Conservation (phyloP, 495 filamentous ascomycete genomes). For the Platismatia glauca region DNA sequence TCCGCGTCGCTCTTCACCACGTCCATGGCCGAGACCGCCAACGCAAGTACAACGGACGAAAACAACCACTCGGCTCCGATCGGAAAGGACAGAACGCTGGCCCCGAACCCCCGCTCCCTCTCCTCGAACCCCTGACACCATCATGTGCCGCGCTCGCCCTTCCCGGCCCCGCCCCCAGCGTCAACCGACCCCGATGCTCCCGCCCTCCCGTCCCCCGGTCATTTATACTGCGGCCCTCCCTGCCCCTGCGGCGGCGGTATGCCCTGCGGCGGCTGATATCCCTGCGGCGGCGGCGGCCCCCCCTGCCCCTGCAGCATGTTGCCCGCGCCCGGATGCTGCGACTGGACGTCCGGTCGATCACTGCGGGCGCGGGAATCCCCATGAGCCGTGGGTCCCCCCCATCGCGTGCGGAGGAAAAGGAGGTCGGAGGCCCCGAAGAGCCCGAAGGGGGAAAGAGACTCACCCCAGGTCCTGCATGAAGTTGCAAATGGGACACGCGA, state of each 20-base stretch:
- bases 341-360: conserved; percentile 26
- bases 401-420: too few species aligned
- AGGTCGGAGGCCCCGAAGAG: too few species aligned
- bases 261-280: conserved; percentile 15
- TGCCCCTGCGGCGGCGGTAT: conserved; percentile 13
- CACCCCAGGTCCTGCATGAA: conserved; percentile 46
- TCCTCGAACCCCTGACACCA: neutral
- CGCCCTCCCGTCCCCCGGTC: neutral
- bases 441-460: too few species aligned
- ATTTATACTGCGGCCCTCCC: conserved; percentile 18
- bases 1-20: neutral
- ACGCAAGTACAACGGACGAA: neutral
- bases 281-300: conserved; percentile 11
- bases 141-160: neutral
- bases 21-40: neutral
- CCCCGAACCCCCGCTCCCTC: neutral
- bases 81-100: neutral
- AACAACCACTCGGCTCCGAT: neutral
- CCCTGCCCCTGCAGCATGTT: conserved; percentile 7
- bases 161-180: neutral
- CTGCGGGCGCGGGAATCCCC: conserved; percentile 1
- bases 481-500: conserved; percentile 44
- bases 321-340: conserved; percentile 20
- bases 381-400: too few species aligned
- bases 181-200: neutral